Base-by-base conservation (phyloP, 1,284 basidiomycete genomes). In the Porodaedalea pini region DNA sequence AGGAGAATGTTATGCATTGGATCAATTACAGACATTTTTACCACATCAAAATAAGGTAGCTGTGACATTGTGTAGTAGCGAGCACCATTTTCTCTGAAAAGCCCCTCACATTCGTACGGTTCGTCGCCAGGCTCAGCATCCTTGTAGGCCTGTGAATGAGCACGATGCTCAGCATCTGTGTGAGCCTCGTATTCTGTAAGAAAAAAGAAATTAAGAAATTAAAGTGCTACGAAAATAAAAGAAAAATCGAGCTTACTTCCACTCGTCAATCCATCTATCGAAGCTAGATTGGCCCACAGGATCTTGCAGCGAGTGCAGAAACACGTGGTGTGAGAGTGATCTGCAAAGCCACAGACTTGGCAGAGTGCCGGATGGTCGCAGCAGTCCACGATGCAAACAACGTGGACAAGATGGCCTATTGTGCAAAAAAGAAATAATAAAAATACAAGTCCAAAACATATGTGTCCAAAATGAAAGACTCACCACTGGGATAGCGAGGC, bases 1-100 rank as follows among this genome's bases (percentile, higher is more conserved):
- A 62, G 55, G 19, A 63, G 53, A n/a, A 60, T 39, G 45, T 60
- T 61, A 51, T 63, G 62, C 61, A 63, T 63, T 6, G 56, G 47
- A 47, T 62, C 58, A 29, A 63, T 53, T 2, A 63, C 44, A 15
- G 58, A 19, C 56, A 59, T 58, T 0, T 10, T 41, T 13, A 52
- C 21, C 2, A 61, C 43, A 43, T 63, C 61, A 49, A 63, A 63
- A 45, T 63, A 62, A 2, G 40, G 34, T 21, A 62, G 43, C 1
- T 55, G 40, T 3, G 51, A 34, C 3, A 62, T 21, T 31, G 39
- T 51, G 37, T 40, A 57, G 27, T 49, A 60, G 10, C 55, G 44
- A 7, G 48, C 49, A 1, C 56, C 55, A 54, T 56, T 57, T n/a
- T n/a, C 19, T 44, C 50, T 50, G 45, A 56, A 43, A 27, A 50